Conservation (phyloP, 1,139 yeast genomes). For the Debaryomyces fabryi region DNA sequence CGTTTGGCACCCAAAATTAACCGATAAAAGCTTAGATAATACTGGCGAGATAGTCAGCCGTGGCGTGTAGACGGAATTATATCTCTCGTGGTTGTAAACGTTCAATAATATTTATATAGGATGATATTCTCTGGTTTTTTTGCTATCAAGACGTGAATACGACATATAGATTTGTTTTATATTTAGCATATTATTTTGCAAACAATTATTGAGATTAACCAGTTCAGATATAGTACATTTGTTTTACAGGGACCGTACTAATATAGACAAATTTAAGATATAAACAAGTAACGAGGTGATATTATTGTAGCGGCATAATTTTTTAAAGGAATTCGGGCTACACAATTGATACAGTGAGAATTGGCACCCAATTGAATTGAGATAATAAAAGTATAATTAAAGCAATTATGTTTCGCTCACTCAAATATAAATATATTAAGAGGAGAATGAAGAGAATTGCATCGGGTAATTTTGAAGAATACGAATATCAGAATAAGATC, state of each 20-base stretch:
- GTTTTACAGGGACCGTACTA: not conserved
- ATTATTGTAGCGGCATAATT: not conserved
- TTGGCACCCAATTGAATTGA: not conserved
- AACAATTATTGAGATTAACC: not conserved
- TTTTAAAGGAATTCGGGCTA: not conserved
- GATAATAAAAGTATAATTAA: not conserved
- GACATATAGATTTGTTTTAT: not conserved
- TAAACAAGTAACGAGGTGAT: not conserved
- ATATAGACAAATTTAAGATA: not conserved
- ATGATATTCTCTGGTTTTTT: not conserved
- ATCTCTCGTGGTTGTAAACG: not conserved
- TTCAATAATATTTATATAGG: not conserved
- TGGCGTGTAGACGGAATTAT: not conserved
- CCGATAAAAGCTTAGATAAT: not conserved
- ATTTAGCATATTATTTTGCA: not conserved
- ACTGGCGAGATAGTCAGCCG: not conserved
- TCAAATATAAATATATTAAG: not conserved
- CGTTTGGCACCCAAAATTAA: not conserved
- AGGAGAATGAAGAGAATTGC: not conserved
- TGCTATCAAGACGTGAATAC: not conserved
- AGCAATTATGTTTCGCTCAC: not conserved
- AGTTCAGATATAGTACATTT: not conserved
- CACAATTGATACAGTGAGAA: not conserved
- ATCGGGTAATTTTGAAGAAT: conserved; percentile 1
- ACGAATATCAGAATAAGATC: conserved; percentile 7